Conservation (phyloP, 1,284 basidiomycete genomes). For the Boletus calvinii region DNA sequence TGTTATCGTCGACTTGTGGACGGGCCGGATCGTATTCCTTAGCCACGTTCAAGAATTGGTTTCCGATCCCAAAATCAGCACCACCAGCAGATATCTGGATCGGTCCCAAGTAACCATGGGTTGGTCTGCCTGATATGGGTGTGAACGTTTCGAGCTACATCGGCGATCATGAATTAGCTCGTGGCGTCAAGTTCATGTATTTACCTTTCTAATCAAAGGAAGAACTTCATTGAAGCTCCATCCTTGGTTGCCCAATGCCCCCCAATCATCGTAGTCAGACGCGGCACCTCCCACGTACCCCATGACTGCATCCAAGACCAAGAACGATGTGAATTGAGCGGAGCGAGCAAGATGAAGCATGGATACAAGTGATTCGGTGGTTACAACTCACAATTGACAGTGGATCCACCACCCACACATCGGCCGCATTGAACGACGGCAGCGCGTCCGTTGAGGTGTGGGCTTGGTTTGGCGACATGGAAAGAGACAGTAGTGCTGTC, state of each 20-base stretch:
- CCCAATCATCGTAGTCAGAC: conserved; percentile 62
- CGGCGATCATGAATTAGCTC: background rate
- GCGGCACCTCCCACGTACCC: conserved; percentile 54
- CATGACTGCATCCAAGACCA: conserved; percentile 37
- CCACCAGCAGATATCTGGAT: conserved; percentile 48
- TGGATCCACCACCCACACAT: conserved; percentile 3
- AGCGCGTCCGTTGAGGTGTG: conserved; percentile 3
- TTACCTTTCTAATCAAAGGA: conserved; percentile 52
- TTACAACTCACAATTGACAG: conserved; percentile 1
- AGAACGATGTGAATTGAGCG: background rate
- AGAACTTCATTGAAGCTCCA: conserved; percentile 49
- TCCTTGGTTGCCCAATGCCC: conserved; percentile 47
- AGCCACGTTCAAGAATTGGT: conserved; percentile 37
- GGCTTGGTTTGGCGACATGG: background rate
- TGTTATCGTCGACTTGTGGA: conserved; percentile 41
- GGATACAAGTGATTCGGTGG: background rate
- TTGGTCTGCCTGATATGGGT: conserved; percentile 29
- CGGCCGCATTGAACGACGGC: conserved; percentile 1
- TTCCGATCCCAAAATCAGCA: conserved; percentile 37
- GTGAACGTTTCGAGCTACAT: conserved; percentile 53
- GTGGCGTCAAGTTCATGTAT: too few species aligned
- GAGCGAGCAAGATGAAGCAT: background rate
- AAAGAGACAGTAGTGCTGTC: conserved; percentile 2
- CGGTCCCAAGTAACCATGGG: conserved; percentile 55
- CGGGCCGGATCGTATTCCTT: conserved; percentile 23